phyloP scores from a whole-genome alignment of 257 asterid species.

The Coffea canephora region DNA sequence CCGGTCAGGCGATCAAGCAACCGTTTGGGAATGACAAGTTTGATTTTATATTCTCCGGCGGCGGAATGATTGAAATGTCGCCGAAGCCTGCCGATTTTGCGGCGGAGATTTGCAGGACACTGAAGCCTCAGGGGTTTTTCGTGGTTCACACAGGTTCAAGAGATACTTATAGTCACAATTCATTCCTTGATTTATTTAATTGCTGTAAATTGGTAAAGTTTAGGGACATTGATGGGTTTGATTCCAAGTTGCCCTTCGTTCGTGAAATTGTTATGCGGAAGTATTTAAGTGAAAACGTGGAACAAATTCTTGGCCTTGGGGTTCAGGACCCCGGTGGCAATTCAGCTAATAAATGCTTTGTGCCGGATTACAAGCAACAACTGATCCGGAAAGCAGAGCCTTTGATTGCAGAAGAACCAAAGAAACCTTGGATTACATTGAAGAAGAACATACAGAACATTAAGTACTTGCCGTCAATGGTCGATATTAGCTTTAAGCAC shows the following conservation, averaged over 20 bases:
- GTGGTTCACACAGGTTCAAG: constrained; percentile 42
- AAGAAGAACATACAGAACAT: constrained; percentile 73
- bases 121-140: constrained; percentile 50
- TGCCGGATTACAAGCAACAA: constrained; percentile 60
- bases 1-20: constrained; percentile 34
- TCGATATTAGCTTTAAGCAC: constrained; percentile 75
- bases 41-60: constrained; percentile 44
- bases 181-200: constrained; percentile 47
- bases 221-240: constrained; percentile 37
- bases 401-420: constrained; percentile 74
- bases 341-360: constrained; percentile 45
- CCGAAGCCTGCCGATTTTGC: constrained; percentile 30
- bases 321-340: constrained; percentile 24
- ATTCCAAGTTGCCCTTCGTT: constrained; percentile 27
- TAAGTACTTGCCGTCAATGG: constrained; percentile 76
- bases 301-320: constrained; percentile 6
- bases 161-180: constrained; percentile 44
- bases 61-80: constrained; percentile 41
- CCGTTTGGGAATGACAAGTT: constrained; percentile 30
- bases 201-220: constrained; percentile 43
- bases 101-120: constrained; percentile 37
- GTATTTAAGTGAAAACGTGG: constrained; percentile 19
- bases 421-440: constrained; percentile 89
- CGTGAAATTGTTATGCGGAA: constrained; percentile 56
- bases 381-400: constrained; percentile 70